Conservation (phyloP, 2,329 filamentous ascomycete genomes). For the Coniochaeta sp. region DNA sequence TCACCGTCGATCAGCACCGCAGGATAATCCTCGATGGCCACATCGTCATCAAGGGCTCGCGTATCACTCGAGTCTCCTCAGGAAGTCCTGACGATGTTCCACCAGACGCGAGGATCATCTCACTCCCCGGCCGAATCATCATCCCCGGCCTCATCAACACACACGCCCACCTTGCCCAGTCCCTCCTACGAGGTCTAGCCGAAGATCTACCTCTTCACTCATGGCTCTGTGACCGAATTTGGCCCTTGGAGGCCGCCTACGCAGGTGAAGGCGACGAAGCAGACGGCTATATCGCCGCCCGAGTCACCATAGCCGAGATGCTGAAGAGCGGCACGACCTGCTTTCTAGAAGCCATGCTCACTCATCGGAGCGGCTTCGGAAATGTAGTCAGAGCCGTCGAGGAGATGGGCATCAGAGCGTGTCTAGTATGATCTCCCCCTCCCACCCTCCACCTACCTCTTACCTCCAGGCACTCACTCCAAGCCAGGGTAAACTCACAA, state of each 20-base stretch:
- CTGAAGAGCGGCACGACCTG: slow-evolving; percentile 40
- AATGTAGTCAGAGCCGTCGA: slow-evolving; percentile 13
- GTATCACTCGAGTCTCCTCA: slow-evolving; percentile 35
- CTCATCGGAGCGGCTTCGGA: slow-evolving; percentile 16
- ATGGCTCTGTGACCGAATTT: slow-evolving; percentile 43
- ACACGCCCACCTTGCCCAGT: slow-evolving; percentile 41
- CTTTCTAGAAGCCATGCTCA: slow-evolving; percentile 44
- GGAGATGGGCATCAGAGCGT: slow-evolving; percentile 14
- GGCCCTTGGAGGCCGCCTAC: slow-evolving; percentile 24
- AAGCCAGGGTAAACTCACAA: slow-evolving; percentile 26
- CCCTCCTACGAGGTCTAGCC: slow-evolving; percentile 36
- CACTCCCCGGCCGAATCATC: slow-evolving; percentile 33
- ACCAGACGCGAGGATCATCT: slow-evolving; percentile 6
- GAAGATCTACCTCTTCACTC: slow-evolving; percentile 41
- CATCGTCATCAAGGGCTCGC: slow-evolving; percentile 28
- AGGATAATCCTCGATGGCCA: slow-evolving; percentile 38
- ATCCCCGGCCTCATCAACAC: slow-evolving; percentile 42
- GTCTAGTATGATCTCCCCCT: slow-evolving; percentile 9
- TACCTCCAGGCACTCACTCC: no score
- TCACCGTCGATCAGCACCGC: slow-evolving; percentile 37
- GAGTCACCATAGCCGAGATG: slow-evolving; percentile 42
- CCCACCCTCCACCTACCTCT: not conserved
- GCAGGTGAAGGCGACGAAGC: slow-evolving; percentile 16
- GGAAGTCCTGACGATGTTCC: slow-evolving; percentile 17
- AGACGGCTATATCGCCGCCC: slow-evolving; percentile 39